A percentile compares a stretch with the other conserved stretches of the same genome.
Evolutionary conservation across 2,329 filamentous ascomycete genomes (phyloP).

Genomic region (Scortechinia acanthostroma): DNA sequence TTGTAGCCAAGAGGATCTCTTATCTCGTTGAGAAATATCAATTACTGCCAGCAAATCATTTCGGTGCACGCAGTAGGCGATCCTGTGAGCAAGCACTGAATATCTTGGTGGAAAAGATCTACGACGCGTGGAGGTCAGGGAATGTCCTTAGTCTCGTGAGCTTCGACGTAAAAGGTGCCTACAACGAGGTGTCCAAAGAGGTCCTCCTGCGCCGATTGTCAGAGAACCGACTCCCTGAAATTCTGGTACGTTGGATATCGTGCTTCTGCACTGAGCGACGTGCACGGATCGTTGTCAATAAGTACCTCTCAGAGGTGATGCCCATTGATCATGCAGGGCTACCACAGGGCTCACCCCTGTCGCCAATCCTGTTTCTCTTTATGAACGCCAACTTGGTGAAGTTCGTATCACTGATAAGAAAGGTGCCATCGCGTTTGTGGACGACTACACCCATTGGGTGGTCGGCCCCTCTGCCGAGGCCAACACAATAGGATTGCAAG

Average conservation of each 20-base stretch:
- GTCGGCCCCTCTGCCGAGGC: slow-evolving; percentile 9
- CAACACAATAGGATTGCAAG: slow-evolving; percentile 11
- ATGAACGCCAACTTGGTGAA: background rate
- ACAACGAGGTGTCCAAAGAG: background rate
- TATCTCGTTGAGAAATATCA: background rate
- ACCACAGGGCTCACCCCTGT: background rate
- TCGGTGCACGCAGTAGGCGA: background rate
- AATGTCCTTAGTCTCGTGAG: background rate
- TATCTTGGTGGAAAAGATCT: background rate
- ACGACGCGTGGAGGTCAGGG: background rate
- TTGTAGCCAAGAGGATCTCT: background rate
- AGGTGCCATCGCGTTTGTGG: background rate
- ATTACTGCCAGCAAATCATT: background rate
- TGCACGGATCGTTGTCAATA: background rate
- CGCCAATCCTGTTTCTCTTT: background rate
- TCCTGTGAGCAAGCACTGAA: background rate
- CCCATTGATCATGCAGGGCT: background rate
- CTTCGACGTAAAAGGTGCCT: background rate
- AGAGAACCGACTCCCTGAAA: background rate
- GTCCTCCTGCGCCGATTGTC: background rate
- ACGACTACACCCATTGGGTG: slow-evolving; percentile 7
- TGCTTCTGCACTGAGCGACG: background rate
- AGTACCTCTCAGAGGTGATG: background rate
- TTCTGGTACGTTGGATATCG: background rate
- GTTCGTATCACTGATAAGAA: background rate